Base-by-base conservation (phyloP, 1,284 basidiomycete species). In the Schizopora paradoxa region DNA sequence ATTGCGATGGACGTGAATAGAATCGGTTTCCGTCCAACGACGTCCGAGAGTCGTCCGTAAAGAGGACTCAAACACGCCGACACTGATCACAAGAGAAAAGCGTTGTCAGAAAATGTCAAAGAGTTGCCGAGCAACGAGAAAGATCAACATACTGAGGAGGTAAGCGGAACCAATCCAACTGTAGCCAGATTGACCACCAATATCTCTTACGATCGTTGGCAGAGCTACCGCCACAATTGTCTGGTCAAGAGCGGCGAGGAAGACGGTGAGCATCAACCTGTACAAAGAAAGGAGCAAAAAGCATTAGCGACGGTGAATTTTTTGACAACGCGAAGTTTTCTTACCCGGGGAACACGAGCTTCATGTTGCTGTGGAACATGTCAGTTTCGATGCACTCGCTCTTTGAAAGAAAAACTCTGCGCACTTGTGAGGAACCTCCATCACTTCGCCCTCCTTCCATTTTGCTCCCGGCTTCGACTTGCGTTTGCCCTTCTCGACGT, bases 181-280 rank as follows among this genome's bases (percentile, higher is more conserved):
- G 40, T 56, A 56, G 1, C 48, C 52, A 38, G 37, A 61, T 10
- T 60, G 57, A 23, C 63, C 65, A 19, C 64, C 64, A 29, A 66
- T 55, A 36, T 63, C 59, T 21, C 48, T 42, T 22, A 61, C 55
- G 40, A 62, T 62, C 14, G 58, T 58, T 8, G 61, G 61, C 13
- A 63, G 43, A 13, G 61, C 61, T 13, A 59, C 61, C 22, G 54
- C 53, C 32, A 54, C 55, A 29, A 66, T 65, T 1, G 65, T 66
- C 41, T 66, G 66, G 45, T 67, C 66, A 41, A 68, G 52, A 8
- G 66, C 64, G 7, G 64, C 55, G 4, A 58, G 42, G 35, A 66
- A 64, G 11, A 62, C 56, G 19, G 49, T 47, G 22, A 51, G 44
- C 49, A 51, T 51, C 21, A 51, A 45, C 21, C 49, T 51, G 25